Percentiles rank a stretch among this genome's conserved stretches.
Conservation (phyloP, 179 eudicot species). For the Heliamphora pulchella region DNA sequence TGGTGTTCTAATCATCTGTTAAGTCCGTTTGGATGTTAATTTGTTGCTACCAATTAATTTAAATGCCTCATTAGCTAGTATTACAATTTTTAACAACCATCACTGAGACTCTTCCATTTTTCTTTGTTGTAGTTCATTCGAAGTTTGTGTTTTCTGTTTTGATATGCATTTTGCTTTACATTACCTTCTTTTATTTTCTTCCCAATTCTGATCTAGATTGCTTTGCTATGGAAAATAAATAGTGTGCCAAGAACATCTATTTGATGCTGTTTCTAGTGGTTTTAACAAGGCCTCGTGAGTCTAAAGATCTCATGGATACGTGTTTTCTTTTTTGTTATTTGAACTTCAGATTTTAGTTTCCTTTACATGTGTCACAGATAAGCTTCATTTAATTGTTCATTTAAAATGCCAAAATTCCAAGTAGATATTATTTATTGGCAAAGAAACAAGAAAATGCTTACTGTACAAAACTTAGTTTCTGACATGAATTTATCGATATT, state of each 20-base stretch:
- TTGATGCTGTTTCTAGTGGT: background rate
- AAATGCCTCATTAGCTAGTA: background rate
- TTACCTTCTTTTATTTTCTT: background rate
- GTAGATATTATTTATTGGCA: background rate
- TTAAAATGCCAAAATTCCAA: background rate
- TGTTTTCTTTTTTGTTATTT: background rate
- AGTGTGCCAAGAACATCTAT: background rate
- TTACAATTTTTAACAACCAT: background rate
- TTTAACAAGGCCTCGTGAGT: background rate
- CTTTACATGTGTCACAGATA: background rate
- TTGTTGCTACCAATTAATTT: background rate
- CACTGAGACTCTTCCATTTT: background rate
- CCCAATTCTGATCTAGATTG: background rate
- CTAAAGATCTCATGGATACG: background rate
- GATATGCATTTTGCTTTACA: background rate
- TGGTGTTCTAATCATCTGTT: constrained; percentile 4
- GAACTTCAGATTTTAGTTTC: background rate
- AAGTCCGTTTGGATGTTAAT: background rate
- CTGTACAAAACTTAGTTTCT: background rate
- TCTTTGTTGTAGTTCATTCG: background rate
- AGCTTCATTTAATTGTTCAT: background rate
- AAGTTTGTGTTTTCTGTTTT: background rate
- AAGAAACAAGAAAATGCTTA: background rate
- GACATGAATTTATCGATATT: background rate
- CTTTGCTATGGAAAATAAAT: background rate